Evolutionary conservation across 371 early-diverging fungal genomes (phyloP).

Genomic region (Mortierella sp.): DNA sequence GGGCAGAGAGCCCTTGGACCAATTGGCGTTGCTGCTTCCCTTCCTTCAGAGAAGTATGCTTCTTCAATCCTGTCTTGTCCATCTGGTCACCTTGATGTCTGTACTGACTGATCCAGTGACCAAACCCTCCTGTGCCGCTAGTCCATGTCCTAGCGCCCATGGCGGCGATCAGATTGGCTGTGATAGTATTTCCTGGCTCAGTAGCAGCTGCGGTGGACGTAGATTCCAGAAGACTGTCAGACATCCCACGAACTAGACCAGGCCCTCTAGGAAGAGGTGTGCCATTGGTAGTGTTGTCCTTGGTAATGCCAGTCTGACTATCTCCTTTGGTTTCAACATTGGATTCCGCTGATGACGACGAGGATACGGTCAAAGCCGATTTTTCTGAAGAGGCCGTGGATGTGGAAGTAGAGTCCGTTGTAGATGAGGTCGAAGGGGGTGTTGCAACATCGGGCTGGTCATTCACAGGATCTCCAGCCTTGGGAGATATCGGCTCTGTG

Average conservation of each 20-base stretch:
- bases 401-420: neutral
- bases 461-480: neutral
- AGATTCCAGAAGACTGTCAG: constrained; percentile 33
- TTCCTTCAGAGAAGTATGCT: constrained; percentile 35
- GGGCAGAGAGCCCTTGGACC: neutral
- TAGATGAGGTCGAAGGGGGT: neutral
- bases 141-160: constrained; percentile 45
- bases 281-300: neutral
- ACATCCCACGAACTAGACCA: constrained; percentile 46
- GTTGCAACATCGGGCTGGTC: neutral
- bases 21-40: constrained; percentile 22
- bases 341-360: neutral
- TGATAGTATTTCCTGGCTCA: constrained; percentile 18
- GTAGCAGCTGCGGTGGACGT: constrained; percentile 7
- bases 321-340: neutral
- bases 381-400: constrained; percentile 1
- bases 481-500: neutral
- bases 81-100: constrained; percentile 8
- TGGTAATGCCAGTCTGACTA: too few relatives aligned
- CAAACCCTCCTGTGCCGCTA: constrained; percentile 27
- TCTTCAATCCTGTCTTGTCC: constrained; percentile 10
- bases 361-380: constrained; percentile 6
- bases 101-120: constrained; percentile 28
- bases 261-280: constrained; percentile 6
- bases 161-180: constrained; percentile 28